phyloP scores from a whole-genome alignment of 108 stramenopile genomes.

The Nitzschia sp. region DNA sequence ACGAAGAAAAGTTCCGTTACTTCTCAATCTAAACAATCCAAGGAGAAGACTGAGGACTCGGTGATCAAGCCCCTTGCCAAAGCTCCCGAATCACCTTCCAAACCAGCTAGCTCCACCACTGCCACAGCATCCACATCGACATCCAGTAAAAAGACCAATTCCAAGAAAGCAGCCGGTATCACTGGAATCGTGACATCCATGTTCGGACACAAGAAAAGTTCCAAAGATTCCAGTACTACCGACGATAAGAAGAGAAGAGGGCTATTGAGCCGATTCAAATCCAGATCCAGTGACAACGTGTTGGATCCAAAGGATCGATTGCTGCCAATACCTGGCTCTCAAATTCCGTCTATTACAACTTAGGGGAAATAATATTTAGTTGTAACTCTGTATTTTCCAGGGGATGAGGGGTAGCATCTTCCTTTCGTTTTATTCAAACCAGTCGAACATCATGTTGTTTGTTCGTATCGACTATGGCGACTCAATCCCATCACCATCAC shows the following conservation, averaged over 20 bases:
- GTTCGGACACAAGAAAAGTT: not conserved
- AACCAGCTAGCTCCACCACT: no score
- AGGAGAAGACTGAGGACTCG: no score
- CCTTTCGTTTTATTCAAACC: not conserved
- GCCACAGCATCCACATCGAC: not conserved
- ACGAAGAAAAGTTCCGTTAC: no score
- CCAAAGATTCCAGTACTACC: not conserved
- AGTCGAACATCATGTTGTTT: no score
- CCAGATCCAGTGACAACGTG: not conserved
- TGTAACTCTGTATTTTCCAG: not conserved
- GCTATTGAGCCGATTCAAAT: not conserved
- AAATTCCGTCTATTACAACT: not conserved
- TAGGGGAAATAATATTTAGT: not conserved
- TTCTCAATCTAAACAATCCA: no score
- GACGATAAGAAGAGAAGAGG: not conserved
- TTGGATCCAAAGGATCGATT: not conserved
- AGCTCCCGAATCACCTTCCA: no score
- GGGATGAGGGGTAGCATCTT: no score
- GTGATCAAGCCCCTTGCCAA: no score
- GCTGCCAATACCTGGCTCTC: conserved; percentile 11
- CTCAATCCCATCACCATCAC: not conserved
- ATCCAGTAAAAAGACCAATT: not conserved
- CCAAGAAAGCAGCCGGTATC: not conserved
- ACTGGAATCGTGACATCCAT: not conserved
- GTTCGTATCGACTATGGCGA: not conserved